Percentiles rank a stretch among this genome's conserved stretches.
Evolutionary conservation across 1,139 yeast species (phyloP).

Genomic region (Geotrichum klebahnii): DNA sequence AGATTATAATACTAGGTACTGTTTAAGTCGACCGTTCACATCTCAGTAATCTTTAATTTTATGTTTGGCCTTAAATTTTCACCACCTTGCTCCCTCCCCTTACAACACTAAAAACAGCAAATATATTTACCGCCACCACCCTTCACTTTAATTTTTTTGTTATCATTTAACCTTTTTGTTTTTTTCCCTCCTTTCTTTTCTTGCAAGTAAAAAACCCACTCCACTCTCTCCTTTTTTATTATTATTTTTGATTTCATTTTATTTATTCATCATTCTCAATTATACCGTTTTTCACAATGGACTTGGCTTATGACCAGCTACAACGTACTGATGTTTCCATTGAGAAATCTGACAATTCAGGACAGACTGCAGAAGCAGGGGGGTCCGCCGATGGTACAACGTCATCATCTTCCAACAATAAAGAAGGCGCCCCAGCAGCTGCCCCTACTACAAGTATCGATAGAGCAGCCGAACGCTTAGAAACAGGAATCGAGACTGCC

Average conservation of each 20-base stretch:
- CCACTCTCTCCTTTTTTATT: no score
- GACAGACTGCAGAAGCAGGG: neutral
- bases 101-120: no score
- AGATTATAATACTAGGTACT: no score
- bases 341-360: neutral
- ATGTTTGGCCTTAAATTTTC: no score
- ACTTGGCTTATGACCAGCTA: slow-evolving; percentile 30
- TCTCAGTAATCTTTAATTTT: no score
- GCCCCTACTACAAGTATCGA: slow-evolving; percentile 27
- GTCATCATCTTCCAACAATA: neutral
- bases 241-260: neutral
- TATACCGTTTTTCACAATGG: slow-evolving; percentile 23
- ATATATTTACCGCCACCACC: no score
- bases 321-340: slow-evolving; percentile 23
- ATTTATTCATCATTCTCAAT: neutral
- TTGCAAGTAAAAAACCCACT: no score
- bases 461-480: slow-evolving; percentile 45
- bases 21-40: no score
- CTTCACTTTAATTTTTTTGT: no score
- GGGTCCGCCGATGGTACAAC: neutral
- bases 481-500: slow-evolving; percentile 52
- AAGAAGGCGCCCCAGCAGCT: slow-evolving; percentile 11
- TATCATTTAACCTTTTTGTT: no score
- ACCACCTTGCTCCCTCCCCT: no score
- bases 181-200: no score